These are phyloP conservation scores for Neofusicoccum laricinum DNA, from an alignment of 2,329 filamentous ascomycete genomes.

Conservation along the genomic window DNA sequence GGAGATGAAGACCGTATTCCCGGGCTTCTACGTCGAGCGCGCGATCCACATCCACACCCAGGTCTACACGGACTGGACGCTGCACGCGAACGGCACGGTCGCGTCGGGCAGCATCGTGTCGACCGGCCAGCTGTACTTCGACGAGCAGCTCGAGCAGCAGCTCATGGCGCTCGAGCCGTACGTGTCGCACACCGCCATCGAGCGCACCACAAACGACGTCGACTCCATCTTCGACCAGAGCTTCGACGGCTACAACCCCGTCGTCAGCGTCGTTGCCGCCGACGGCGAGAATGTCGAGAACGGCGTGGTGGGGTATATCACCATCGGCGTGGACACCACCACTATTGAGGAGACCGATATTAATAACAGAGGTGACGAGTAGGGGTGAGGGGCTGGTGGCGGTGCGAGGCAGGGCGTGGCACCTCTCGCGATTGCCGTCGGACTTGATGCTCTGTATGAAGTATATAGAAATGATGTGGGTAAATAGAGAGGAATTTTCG, in stretches of 20 bases:
- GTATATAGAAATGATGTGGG: no score
- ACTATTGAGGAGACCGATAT: not conserved
- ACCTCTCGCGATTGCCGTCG: no score
- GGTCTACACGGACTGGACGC: slow-evolving; percentile 22
- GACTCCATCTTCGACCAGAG: slow-evolving; percentile 23
- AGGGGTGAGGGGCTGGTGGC: no score
- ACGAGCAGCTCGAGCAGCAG: slow-evolving; percentile 26
- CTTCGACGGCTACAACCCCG: slow-evolving; percentile 18
- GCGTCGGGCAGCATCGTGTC: slow-evolving; percentile 26
- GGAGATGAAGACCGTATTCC: slow-evolving; percentile 27
- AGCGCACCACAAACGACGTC: slow-evolving; percentile 33
- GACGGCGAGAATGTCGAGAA: slow-evolving; percentile 36
- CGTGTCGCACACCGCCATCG: slow-evolving; percentile 31
- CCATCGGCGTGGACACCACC: slow-evolving; percentile 29
- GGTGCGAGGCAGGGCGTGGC: no score
- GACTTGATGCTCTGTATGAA: no score
- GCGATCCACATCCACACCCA: slow-evolving; percentile 26
- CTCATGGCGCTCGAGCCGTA: slow-evolving; percentile 37
- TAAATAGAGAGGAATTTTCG: no score
- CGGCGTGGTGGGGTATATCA: slow-evolving; percentile 38
- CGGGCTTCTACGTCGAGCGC: slow-evolving; percentile 26
- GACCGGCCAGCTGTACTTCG: slow-evolving; percentile 35
- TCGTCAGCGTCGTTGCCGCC: slow-evolving; percentile 30
- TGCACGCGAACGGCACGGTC: slow-evolving; percentile 32
- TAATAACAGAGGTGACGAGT: no score